These are phyloP conservation scores for Oidiodendron maius DNA, from an alignment of 495 filamentous ascomycete species.

Conservation along the genomic window DNA sequence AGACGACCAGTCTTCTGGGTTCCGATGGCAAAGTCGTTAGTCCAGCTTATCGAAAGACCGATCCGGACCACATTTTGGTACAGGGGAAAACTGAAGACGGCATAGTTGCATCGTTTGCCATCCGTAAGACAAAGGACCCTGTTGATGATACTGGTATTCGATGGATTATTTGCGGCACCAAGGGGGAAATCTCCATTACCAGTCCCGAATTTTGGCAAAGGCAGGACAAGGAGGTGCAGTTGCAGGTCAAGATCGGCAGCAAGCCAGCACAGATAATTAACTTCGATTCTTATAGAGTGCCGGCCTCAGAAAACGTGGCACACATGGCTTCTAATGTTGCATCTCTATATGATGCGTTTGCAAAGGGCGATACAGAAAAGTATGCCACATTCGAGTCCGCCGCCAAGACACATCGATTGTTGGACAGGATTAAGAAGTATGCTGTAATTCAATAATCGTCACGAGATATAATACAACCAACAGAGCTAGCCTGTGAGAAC, in stretches of 20 bases:
- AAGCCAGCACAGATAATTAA: too few species aligned
- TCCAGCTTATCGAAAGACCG: constrained; percentile 22
- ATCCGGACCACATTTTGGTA: constrained; percentile 37
- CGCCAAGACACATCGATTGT: too few species aligned
- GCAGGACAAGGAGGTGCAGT: neutral
- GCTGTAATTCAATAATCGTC: too few species aligned
- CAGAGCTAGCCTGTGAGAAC: too few species aligned
- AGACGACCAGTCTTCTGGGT: constrained; percentile 22
- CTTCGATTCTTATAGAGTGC: neutral
- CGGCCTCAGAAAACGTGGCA: neutral
- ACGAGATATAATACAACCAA: too few species aligned
- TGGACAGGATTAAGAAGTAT: neutral
- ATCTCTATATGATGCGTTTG: neutral
- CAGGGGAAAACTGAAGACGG: constrained; percentile 35
- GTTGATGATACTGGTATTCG: constrained; percentile 25
- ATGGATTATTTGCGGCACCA: constrained; percentile 40
- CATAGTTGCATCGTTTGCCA: constrained; percentile 28
- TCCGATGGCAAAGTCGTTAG: constrained; percentile 21
- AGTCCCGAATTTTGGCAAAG: neutral
- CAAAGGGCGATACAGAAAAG: too few species aligned
- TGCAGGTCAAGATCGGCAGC: too few species aligned
- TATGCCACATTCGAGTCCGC: too few species aligned
- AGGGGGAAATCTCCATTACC: constrained; percentile 38
- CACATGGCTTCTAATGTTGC: neutral
- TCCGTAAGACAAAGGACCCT: constrained; percentile 25